Evolutionary conservation across 768 basidiomycete species (phyloP).

Genomic region (Amanita rimosa): DNA sequence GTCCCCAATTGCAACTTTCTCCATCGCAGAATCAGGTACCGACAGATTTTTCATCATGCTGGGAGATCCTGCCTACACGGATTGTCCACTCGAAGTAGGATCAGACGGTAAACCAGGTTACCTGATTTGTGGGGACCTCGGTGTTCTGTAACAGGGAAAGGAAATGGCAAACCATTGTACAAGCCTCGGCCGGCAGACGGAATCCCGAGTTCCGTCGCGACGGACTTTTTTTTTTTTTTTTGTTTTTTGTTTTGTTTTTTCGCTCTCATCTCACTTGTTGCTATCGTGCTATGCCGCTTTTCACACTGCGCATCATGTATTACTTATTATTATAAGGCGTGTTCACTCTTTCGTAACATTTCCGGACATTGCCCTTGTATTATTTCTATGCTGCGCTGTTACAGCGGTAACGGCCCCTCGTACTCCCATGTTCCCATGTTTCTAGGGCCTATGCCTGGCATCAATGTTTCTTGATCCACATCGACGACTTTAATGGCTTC

Average conservation of each 20-base stretch:
- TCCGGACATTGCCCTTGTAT: too few relatives aligned
- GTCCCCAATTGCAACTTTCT: not conserved
- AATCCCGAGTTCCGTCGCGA: not conserved
- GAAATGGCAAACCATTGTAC: too few relatives aligned
- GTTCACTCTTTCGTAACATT: not conserved
- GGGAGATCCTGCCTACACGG: not conserved
- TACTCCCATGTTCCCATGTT: not conserved
- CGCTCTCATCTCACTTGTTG: not conserved
- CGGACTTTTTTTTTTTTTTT: not conserved
- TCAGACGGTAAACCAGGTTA: not conserved
- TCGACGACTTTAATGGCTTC: not conserved
- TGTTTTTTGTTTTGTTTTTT: not conserved
- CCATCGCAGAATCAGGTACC: not conserved
- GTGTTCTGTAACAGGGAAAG: not conserved
- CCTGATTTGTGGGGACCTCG: not conserved
- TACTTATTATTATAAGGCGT: not conserved
- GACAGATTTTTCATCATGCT: not conserved
- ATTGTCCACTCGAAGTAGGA: not conserved
- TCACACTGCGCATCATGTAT: not conserved
- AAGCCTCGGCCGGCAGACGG: too few relatives aligned
- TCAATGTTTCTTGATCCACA: not conserved
- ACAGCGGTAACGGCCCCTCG: not conserved
- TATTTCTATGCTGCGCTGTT: not conserved
- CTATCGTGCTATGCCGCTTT: not conserved
- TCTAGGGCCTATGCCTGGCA: not conserved